Evolutionary conservation across 176 grass and related monocot species (phyloP).

Genomic region (Oryza meridionalis): DNA sequence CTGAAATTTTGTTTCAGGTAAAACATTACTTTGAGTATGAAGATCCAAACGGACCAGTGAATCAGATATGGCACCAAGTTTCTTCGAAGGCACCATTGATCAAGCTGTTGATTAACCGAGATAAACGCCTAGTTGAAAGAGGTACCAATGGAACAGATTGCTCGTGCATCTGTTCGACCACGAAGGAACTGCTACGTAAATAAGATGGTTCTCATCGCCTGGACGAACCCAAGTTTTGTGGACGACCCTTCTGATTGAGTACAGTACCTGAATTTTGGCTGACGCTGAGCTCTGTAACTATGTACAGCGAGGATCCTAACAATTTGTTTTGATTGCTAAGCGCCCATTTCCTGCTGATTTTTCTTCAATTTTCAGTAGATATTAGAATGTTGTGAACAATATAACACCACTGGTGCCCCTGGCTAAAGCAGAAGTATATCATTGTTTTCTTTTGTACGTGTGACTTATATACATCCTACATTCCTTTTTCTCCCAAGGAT

Average conservation of each 20-base stretch:
- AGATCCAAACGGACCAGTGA: slow-evolving; percentile 74
- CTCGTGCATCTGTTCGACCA: slow-evolving; percentile 73
- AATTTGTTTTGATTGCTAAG: not conserved
- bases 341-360: slow-evolving; percentile 7
- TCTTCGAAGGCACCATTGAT: slow-evolving; percentile 77
- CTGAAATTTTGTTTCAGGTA: slow-evolving; percentile 57
- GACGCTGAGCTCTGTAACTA: slow-evolving; percentile 14
- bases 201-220: slow-evolving; percentile 5
- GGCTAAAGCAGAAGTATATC: not conserved
- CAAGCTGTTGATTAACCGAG: slow-evolving; percentile 82
- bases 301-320: slow-evolving; percentile 23
- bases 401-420: not conserved
- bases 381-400: slow-evolving; percentile 14
- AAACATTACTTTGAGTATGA: slow-evolving; percentile 90
- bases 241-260: not conserved
- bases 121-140: slow-evolving; percentile 71
- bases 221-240: slow-evolving; percentile 12
- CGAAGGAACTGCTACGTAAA: slow-evolving; percentile 41
- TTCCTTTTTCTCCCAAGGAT: too few species aligned
- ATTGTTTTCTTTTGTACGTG: not conserved
- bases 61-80: slow-evolving; percentile 95
- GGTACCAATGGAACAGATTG: slow-evolving; percentile 62
- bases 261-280: slow-evolving; percentile 17
- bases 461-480: not conserved
- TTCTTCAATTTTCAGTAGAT: slow-evolving; percentile 43